These are phyloP conservation scores for Vitis vinifera DNA, from an alignment of 164 flowering plant species.

Conservation along the genomic window ASM3070453v1 NC_081814.1:3698501-3699000, in stretches of 20 bases:
- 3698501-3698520: background rate
- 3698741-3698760: conserved; percentile 5
- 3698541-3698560: background rate
- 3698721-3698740: background rate
- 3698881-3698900: too few species aligned
- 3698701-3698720: conserved; percentile 8
- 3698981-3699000: background rate
- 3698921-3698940: too few species aligned
- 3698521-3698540: background rate
- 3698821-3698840: background rate
- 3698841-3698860: too few species aligned
- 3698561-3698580: background rate
- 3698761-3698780: background rate
- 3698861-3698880: too few species aligned
- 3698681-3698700: background rate
- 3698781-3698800: background rate
- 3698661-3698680: conserved; percentile 1
- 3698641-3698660: conserved; percentile 4
- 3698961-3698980: background rate
- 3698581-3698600: conserved; percentile 3
- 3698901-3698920: too few species aligned
- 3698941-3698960: background rate
- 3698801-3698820: background rate
- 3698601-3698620: background rate
- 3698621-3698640: background rate